Base-by-base conservation (phyloP, 2,329 filamentous ascomycete species). In the Emergomyces orientalis region DNA sequence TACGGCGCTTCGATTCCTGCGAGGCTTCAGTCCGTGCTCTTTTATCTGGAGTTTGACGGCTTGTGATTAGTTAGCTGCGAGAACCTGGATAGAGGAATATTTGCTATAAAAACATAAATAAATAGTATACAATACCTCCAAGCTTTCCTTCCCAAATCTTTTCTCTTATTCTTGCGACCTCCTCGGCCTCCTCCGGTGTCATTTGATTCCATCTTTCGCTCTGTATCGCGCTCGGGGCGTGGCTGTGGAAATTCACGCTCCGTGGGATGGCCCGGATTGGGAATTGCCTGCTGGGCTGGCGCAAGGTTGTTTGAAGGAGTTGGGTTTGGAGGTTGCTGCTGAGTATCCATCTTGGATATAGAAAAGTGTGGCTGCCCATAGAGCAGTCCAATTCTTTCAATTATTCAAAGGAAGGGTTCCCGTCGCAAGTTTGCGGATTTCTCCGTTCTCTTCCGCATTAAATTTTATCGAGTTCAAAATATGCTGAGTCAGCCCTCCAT, bases 61-160 rank as follows among this genome's bases (percentile, higher is more conserved):
- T 83, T 76, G 30, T 70, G 67, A 74, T 79, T 77, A 75, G 76
- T 84, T 82, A 81, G 81, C 78, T 65, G 64, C 43, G 17, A n/a
- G 22, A 39, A 60, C 68, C 68, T 19, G 65, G 68, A 64, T 45
- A 41, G 60, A 51, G 62, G 14, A 60, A 32, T 52, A 25, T 22
- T 55, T 37, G 22, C 27, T n/a, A n/a, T n/a, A n/a, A n/a, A 30
- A 52, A 30, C 49, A 52, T 27, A 30, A 34, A 25, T 2, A n/a
- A 3, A 27, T 22, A 47, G 19, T 27, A 49, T 56, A 67, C 41
- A 34, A 22, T 79, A 88, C 87, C 81, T 81, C 76, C 84, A 87
- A 72, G 86, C 85, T 65, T 78, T 79, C 75, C 87, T 79, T 69
- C 87, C 86, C 83, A 87, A 78, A 83, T 88, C 83, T 74, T 80